phyloP scores from a whole-genome alignment of 441 rosid species.

The Jatropha multifida region DNA sequence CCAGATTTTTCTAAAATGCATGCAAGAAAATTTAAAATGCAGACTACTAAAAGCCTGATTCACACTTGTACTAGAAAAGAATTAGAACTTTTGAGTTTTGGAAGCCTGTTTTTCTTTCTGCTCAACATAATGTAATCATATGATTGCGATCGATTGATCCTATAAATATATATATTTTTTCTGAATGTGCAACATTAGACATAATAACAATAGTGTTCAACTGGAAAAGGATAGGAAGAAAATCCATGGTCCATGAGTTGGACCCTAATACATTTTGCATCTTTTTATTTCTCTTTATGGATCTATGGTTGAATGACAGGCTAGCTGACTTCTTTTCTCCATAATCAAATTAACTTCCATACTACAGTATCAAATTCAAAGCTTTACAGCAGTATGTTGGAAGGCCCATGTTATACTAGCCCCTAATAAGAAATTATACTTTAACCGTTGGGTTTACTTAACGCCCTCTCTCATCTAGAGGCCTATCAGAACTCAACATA shows the following conservation, averaged over 20 bases:
- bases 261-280: not conserved
- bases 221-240: not conserved
- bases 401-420: not conserved
- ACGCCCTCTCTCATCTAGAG: not conserved
- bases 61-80: not conserved
- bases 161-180: not conserved
- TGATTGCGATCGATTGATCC: not conserved
- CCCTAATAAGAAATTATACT: not conserved
- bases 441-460: not conserved
- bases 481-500: constrained; percentile 2
- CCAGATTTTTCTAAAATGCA: not conserved
- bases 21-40: not conserved
- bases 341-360: not conserved
- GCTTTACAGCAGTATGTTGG: not conserved
- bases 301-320: not conserved
- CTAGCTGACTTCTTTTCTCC: not conserved
- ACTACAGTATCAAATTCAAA: not conserved
- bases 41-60: not conserved
- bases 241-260: not conserved
- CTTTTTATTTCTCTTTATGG: not conserved
- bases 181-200: not conserved
- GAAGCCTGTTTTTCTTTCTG: not conserved
- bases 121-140: not conserved
- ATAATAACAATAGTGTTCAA: not conserved
- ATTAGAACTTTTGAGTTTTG: not conserved